Evolutionary conservation across 768 basidiomycete genomes (phyloP).

Genomic region (Kwoniella botswanensis): DNA sequence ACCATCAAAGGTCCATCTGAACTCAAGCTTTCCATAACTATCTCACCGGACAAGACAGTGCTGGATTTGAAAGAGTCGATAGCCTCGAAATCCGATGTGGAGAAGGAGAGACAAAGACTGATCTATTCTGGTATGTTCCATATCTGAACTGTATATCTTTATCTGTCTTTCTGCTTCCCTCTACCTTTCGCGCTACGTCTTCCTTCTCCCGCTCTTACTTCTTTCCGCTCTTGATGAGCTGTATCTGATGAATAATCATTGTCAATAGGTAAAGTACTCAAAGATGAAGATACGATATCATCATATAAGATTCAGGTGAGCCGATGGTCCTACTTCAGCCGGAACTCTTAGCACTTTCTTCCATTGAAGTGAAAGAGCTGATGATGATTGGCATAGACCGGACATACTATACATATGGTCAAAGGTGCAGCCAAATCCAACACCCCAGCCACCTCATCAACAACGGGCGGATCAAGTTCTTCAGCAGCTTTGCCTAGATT

Average conservation of each 20-base stretch:
- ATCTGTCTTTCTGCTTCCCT: not conserved
- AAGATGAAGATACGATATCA: slow-evolving; percentile 73
- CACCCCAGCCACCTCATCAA: slow-evolving; percentile 57
- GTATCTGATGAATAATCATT: too few relatives aligned
- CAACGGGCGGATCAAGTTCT: slow-evolving; percentile 57
- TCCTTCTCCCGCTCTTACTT: too few relatives aligned
- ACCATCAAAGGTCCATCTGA: slow-evolving; percentile 73
- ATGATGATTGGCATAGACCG: too few relatives aligned
- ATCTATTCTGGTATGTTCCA: slow-evolving; percentile 77
- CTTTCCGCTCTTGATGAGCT: not conserved
- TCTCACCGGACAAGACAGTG: slow-evolving; percentile 81
- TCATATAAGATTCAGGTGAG: slow-evolving; percentile 84
- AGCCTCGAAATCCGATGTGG: slow-evolving; percentile 80
- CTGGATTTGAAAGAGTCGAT: slow-evolving; percentile 88
- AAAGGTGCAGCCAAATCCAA: slow-evolving; percentile 73
- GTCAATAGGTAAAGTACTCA: slow-evolving; percentile 58
- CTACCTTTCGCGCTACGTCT: too few relatives aligned
- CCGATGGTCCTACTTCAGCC: not conserved
- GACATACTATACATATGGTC: slow-evolving; percentile 91
- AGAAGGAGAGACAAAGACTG: slow-evolving; percentile 82
- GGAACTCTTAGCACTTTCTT: too few relatives aligned
- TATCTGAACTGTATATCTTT: too few relatives aligned
- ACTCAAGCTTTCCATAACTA: slow-evolving; percentile 86
- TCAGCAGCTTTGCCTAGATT: slow-evolving; percentile 60
- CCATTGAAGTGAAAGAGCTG: too few relatives aligned